Evolutionary conservation across 2,329 filamentous ascomycete genomes (phyloP).

Genomic region (Ramularia collo-cygni): DNA sequence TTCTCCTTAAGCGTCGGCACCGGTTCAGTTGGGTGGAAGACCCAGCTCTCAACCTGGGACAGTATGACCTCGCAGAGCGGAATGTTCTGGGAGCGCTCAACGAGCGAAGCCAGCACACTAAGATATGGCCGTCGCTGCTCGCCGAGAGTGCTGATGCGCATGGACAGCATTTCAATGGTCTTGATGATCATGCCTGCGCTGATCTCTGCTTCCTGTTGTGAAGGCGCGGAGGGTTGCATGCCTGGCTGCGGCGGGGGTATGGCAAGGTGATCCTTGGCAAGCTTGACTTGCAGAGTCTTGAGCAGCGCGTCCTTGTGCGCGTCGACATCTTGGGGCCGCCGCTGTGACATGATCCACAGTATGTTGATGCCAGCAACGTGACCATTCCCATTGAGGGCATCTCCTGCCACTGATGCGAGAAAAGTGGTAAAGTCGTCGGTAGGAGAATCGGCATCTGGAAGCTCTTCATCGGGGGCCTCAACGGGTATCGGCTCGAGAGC

Average conservation of each 20-base stretch:
- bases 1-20: slow-evolving; percentile 98
- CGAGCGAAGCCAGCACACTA: slow-evolving; percentile 86
- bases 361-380: slow-evolving; percentile 88
- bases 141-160: slow-evolving; percentile 85
- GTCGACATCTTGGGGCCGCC: slow-evolving; percentile 81
- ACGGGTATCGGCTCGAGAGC: slow-evolving; percentile 86
- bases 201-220: slow-evolving; percentile 74
- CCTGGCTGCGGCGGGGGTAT: slow-evolving; percentile 45
- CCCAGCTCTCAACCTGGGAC: slow-evolving; percentile 89
- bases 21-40: slow-evolving; percentile 89
- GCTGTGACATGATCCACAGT: slow-evolving; percentile 81
- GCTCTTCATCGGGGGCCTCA: slow-evolving; percentile 66
- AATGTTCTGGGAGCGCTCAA: slow-evolving; percentile 87
- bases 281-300: slow-evolving; percentile 86
- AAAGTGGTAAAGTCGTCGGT: slow-evolving; percentile 83
- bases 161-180: slow-evolving; percentile 84
- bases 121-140: slow-evolving; percentile 90
- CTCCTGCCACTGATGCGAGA: slow-evolving; percentile 77
- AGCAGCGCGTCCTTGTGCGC: slow-evolving; percentile 81
- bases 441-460: slow-evolving; percentile 59
- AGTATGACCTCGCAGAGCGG: slow-evolving; percentile 87
- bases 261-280: slow-evolving; percentile 87
- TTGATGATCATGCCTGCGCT: slow-evolving; percentile 89
- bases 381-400: slow-evolving; percentile 67
- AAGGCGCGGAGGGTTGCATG: slow-evolving; percentile 46